phyloP scores from a whole-genome alignment of 495 filamentous ascomycete genomes.

The Patellaria atrata region DNA sequence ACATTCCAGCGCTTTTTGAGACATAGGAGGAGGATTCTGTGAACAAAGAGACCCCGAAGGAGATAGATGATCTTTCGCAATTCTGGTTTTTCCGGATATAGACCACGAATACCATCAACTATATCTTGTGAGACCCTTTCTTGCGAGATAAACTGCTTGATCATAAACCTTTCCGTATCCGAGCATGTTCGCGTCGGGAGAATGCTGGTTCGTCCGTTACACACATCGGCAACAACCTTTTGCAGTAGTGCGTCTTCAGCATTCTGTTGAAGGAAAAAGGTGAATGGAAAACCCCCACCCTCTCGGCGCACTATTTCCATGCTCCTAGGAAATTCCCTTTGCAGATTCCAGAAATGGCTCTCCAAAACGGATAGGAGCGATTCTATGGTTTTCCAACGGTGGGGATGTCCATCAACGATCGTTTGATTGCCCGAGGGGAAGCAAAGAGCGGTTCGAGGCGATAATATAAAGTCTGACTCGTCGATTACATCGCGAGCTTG shows the following conservation, averaged over 20 bases:
- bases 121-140: conserved; percentile 9
- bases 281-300: conserved; percentile 27
- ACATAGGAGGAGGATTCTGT: conserved; percentile 28
- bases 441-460: conserved; percentile 29
- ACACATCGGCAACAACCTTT: conserved; percentile 24
- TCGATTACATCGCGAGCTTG: conserved; percentile 39
- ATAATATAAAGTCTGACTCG: conserved; percentile 41
- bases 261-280: conserved; percentile 29
- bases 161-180: conserved; percentile 10
- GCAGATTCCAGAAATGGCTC: conserved; percentile 22
- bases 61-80: conserved; percentile 27
- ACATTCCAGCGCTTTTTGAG: conserved; percentile 34
- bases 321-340: conserved; percentile 26
- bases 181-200: conserved; percentile 23
- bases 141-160: conserved; percentile 25
- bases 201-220: conserved; percentile 18
- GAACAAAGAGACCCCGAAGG: conserved; percentile 29
- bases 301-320: conserved; percentile 30
- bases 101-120: conserved; percentile 11
- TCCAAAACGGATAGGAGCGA: conserved; percentile 30
- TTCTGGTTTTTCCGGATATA: conserved; percentile 24
- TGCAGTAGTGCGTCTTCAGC: conserved; percentile 26
- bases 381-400: conserved; percentile 33
- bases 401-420: conserved; percentile 35
- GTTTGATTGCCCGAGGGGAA: conserved; percentile 37